Evolutionary conservation across 768 basidiomycete species (phyloP).

Genomic region (Paxillus rubicundulus): DNA sequence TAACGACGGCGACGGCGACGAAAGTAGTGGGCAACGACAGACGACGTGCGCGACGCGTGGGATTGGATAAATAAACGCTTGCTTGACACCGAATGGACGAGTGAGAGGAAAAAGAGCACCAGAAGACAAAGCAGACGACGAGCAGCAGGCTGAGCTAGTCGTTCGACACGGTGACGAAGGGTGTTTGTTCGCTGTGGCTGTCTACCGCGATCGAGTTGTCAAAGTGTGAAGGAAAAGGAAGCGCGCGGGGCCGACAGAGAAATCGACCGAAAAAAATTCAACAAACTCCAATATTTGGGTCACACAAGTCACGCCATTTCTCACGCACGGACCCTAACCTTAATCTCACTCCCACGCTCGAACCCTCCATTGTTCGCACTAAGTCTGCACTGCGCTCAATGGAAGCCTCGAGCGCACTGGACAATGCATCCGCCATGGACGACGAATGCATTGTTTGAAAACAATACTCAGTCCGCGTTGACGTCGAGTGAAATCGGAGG

Average conservation of each 20-base stretch:
- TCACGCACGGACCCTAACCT: conserved; percentile 49
- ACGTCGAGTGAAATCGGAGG: background rate
- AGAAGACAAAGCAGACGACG: conserved; percentile 21
- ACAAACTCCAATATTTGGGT: conserved; percentile 41
- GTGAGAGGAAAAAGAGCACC: conserved; percentile 20
- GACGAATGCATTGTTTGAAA: background rate
- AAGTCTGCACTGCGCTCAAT: conserved; percentile 3
- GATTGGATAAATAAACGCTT: conserved; percentile 35
- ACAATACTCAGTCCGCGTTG: background rate
- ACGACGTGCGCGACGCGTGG: conserved; percentile 50
- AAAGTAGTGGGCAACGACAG: conserved; percentile 17
- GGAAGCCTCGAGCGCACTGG: background rate
- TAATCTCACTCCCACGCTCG: conserved; percentile 33
- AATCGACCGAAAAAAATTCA: conserved; percentile 38
- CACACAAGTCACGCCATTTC: conserved; percentile 32
- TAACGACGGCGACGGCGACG: conserved; percentile 25
- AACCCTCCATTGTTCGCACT: conserved; percentile 17
- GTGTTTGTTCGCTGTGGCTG: conserved; percentile 43
- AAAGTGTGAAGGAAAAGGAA: conserved; percentile 44
- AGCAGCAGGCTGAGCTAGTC: conserved; percentile 19
- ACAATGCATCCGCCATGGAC: background rate
- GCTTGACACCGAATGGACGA: conserved; percentile 21
- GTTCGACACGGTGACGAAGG: conserved; percentile 40
- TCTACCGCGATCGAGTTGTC: conserved; percentile 49
- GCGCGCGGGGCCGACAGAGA: conserved; percentile 45